These are phyloP conservation scores for Suaeda aralocaspica DNA, from an alignment of 148 eudicot species.

Conservation along the genomic window DNA sequence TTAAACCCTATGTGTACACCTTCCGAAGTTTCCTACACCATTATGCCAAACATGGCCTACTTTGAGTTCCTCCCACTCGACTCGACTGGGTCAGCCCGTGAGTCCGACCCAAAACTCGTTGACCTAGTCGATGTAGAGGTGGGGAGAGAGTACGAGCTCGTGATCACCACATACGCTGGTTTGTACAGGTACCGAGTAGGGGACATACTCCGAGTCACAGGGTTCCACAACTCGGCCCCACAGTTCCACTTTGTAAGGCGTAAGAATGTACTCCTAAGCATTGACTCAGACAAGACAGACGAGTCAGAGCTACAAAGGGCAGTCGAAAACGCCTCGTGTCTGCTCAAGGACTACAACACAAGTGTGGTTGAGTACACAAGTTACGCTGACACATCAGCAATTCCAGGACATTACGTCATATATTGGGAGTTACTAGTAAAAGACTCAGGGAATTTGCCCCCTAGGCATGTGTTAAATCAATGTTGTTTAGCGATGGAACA, in stretches of 20 bases:
- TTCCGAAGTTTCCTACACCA: constrained; percentile 74
- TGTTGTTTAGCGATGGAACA: constrained; percentile 82
- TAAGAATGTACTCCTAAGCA: constrained; percentile 71
- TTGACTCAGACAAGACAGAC: constrained; percentile 84
- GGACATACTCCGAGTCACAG: constrained; percentile 79
- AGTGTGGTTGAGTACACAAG: constrained; percentile 85
- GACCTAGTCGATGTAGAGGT: constrained; percentile 71
- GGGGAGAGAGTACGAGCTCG: constrained; percentile 81
- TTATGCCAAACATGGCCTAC: constrained; percentile 95
- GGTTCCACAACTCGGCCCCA: constrained; percentile 86
- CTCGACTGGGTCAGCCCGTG: constrained; percentile 31
- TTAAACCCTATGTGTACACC: constrained; percentile 81
- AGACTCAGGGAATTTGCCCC: constrained; percentile 38
- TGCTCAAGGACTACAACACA: constrained; percentile 39
- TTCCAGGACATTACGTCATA: constrained; percentile 79
- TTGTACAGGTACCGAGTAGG: constrained; percentile 73
- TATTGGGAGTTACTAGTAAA: constrained; percentile 63
- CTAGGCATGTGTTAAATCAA: constrained; percentile 34
- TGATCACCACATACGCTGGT: constrained; percentile 84
- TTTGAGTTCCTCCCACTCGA: constrained; percentile 76
- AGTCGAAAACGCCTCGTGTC: constrained; percentile 47
- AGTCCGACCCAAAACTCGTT: constrained; percentile 35
- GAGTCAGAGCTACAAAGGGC: constrained; percentile 76
- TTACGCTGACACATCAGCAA: constrained; percentile 60
- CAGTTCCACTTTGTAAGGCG: constrained; percentile 77